phyloP scores from a whole-genome alignment of 176 grass and related monocot genomes.

The Phoenix roebelenii region DNA sequence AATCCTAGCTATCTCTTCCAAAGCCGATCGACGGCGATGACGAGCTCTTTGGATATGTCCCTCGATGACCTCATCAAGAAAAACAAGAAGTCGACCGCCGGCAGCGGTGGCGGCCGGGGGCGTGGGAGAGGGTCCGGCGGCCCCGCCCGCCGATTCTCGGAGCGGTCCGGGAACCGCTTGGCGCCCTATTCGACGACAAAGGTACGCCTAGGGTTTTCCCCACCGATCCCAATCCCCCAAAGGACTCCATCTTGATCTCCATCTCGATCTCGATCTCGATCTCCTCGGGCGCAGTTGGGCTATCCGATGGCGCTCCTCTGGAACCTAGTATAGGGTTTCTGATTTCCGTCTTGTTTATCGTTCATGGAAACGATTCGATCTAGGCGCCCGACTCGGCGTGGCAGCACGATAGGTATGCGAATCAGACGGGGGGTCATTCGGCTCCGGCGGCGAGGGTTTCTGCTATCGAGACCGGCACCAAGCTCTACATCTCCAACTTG shows the following conservation, averaged over 20 bases:
- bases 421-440: constrained; percentile 11
- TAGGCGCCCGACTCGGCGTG: constrained; percentile 13
- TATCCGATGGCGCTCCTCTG: too few relatives aligned
- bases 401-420: constrained; percentile 28
- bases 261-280: too few relatives aligned
- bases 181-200: constrained; percentile 4
- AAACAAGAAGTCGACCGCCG: constrained; percentile 22
- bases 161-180: constrained; percentile 30
- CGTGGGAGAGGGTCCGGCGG: background rate
- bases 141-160: constrained; percentile 25
- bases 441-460: background rate
- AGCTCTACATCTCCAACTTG: constrained; percentile 72
- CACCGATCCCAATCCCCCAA: background rate
- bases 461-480: constrained; percentile 34
- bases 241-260: background rate
- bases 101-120: background rate
- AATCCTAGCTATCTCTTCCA: too few relatives aligned
- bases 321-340: background rate
- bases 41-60: constrained; percentile 51
- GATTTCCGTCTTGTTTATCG: background rate
- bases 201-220: background rate
- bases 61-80: constrained; percentile 78
- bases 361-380: constrained; percentile 3
- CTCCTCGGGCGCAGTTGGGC: too few relatives aligned
- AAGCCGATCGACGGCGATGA: constrained; percentile 11